Evolutionary conservation across 306 rosid genomes (phyloP).

Genomic region (Malus sieversii): DNA sequence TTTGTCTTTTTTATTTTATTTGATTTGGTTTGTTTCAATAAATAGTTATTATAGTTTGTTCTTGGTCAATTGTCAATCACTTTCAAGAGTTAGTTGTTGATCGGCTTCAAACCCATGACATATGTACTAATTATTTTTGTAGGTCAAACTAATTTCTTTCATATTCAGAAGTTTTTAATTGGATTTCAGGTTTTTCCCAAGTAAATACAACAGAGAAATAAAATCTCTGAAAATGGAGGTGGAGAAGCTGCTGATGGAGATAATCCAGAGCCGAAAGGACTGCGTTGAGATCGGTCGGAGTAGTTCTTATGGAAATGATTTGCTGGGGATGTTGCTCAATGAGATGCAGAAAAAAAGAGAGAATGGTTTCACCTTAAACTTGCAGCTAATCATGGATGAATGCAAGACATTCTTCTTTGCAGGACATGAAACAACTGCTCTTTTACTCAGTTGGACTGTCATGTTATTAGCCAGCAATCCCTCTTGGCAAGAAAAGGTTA

Average conservation of each 20-base stretch:
- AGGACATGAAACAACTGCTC: constrained; percentile 91
- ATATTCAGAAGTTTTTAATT: background rate
- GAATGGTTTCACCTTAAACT: constrained; percentile 46
- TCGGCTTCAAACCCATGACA: background rate
- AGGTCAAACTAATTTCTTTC: background rate
- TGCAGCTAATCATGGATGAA: constrained; percentile 84
- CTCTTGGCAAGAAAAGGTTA: constrained; percentile 67
- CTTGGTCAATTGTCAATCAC: background rate
- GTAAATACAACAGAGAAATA: constrained; percentile 86
- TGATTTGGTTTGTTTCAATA: background rate
- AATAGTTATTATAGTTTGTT: background rate
- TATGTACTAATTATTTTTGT: background rate
- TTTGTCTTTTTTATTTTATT: background rate
- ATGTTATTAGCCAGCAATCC: constrained; percentile 77
- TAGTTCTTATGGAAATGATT: constrained; percentile 64
- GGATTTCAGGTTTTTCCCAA: constrained; percentile 59
- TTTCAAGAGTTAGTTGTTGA: constrained; percentile 3
- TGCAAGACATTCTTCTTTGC: constrained; percentile 98
- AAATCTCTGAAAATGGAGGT: constrained; percentile 71
- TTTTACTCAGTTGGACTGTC: constrained; percentile 85
- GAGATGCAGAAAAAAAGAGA: constrained; percentile 58
- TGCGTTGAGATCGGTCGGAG: constrained; percentile 86
- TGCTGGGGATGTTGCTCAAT: constrained; percentile 71
- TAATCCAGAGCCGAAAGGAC: constrained; percentile 72
- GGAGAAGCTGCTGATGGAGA: constrained; percentile 81